Evolutionary conservation across 768 basidiomycete species (phyloP).

Genomic region (Candolleomyces aberdarensis): DNA sequence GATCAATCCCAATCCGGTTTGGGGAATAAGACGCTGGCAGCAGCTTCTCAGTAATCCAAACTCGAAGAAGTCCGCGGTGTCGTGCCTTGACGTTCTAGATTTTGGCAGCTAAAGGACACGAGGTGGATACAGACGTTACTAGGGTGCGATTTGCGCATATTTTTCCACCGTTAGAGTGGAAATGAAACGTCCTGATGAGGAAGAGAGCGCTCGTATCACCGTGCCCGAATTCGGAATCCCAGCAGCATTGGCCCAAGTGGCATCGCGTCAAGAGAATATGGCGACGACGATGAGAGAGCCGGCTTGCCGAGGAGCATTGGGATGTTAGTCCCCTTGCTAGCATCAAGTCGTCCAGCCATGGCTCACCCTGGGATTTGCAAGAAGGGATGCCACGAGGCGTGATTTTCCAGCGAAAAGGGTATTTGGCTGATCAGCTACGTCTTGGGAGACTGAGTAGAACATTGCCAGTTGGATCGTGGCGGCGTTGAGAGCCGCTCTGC

Average conservation of each 20-base stretch:
- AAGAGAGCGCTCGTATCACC: background rate
- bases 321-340: background rate
- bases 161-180: conserved; percentile 2
- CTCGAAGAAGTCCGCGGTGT: conserved; percentile 42
- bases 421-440: conserved; percentile 8
- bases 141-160: conserved; percentile 7
- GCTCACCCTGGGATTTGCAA: conserved; percentile 23
- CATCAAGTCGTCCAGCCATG: background rate
- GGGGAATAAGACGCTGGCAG: conserved; percentile 30
- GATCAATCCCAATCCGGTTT: conserved; percentile 33
- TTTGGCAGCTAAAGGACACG: conserved; percentile 25
- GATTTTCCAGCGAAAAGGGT: conserved; percentile 2
- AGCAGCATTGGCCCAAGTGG: background rate
- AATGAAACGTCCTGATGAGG: conserved; percentile 9
- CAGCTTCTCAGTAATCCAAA: conserved; percentile 27
- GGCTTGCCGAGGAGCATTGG: background rate
- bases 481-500: background rate
- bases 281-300: conserved; percentile 1
- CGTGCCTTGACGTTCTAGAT: conserved; percentile 24
- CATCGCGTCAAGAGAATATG: background rate
- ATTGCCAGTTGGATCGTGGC: background rate
- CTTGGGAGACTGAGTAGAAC: background rate
- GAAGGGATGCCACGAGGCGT: conserved; percentile 22
- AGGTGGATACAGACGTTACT: conserved; percentile 37
- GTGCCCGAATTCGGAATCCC: background rate